Conservation (phyloP, 2,329 filamentous ascomycete species). For the Cercospora beticola region DNA sequence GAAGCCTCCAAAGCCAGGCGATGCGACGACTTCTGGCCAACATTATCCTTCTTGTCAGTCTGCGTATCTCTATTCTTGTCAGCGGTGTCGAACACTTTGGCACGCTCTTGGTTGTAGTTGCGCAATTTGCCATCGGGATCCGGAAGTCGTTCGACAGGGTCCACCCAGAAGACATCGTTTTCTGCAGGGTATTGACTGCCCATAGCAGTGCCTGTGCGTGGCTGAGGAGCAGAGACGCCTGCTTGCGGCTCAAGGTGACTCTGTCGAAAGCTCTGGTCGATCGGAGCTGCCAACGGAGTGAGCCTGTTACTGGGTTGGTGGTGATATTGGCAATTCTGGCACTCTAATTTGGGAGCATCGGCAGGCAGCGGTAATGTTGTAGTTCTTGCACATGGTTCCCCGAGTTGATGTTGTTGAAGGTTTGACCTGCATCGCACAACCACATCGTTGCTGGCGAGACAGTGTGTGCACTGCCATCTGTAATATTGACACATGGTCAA, state of each 20-base stretch:
- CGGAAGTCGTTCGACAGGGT: slow-evolving; percentile 6
- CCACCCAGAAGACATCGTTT: slow-evolving; percentile 14
- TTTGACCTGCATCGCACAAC: slow-evolving; percentile 16
- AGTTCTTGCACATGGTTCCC: slow-evolving; percentile 15
- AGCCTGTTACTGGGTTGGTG: neutral
- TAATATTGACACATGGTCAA: slow-evolving; percentile 19
- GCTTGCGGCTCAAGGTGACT: neutral
- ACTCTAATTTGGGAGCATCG: slow-evolving; percentile 19
- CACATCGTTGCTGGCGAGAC: slow-evolving; percentile 16
- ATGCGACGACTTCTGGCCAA: neutral
- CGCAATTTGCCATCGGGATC: slow-evolving; percentile 9
- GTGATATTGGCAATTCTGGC: slow-evolving; percentile 15
- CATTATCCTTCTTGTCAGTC: neutral
- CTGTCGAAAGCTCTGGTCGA: neutral
- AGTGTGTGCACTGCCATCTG: slow-evolving; percentile 14
- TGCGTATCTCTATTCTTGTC: neutral
- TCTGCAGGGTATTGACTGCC: slow-evolving; percentile 7
- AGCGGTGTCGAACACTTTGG: neutral
- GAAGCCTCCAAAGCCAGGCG: slow-evolving; percentile 13
- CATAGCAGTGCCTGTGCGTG: neutral
- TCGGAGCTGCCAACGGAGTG: neutral
- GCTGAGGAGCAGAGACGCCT: neutral
- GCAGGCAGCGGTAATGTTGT: slow-evolving; percentile 14
- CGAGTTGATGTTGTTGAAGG: slow-evolving; percentile 6
- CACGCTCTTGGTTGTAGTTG: slow-evolving; percentile 13